A percentile compares a stretch with the other conserved stretches of the same genome.
Evolutionary conservation across 108 stramenopile species (phyloP).

Genomic region (Licmophora abbreviata): DNA sequence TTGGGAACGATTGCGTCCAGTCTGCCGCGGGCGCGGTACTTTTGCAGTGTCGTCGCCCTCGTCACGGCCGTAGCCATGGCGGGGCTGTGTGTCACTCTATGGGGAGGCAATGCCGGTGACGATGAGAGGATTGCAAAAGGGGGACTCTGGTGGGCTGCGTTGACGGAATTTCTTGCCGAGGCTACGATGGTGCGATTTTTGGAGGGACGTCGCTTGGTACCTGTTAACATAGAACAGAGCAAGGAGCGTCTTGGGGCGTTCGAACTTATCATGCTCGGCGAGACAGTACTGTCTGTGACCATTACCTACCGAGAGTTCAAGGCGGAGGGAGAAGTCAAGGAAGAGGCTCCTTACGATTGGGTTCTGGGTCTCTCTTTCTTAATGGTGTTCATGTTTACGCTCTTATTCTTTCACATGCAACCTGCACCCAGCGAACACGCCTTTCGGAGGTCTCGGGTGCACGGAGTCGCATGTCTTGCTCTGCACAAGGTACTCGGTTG

Average conservation of each 20-base stretch:
- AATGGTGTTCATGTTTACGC: slow-evolving; percentile 6
- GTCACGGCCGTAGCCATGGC: not conserved
- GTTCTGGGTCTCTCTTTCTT: slow-evolving; percentile 4
- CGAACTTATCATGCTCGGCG: slow-evolving; percentile 4
- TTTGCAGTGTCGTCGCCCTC: not conserved
- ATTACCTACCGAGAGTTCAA: slow-evolving; percentile 1
- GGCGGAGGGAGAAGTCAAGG: not conserved
- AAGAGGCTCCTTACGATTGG: not conserved
- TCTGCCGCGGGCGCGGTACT: slow-evolving; percentile 2
- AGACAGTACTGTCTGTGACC: slow-evolving; percentile 10
- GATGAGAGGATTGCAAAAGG: not conserved
- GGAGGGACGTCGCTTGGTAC: not conserved
- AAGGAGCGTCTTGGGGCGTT: slow-evolving; percentile 7
- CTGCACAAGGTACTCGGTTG: slow-evolving; percentile 3
- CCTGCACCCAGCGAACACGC: slow-evolving; percentile 6
- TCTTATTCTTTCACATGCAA: slow-evolving; percentile 7
- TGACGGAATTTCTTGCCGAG: slow-evolving; percentile 1
- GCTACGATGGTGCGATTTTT: slow-evolving; percentile 1
- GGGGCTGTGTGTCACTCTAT: not conserved
- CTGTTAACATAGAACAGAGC: slow-evolving; percentile 8
- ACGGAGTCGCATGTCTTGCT: not conserved
- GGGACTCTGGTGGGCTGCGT: not conserved
- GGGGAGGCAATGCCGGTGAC: not conserved
- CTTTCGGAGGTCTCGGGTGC: slow-evolving; percentile 5
- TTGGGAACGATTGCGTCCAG: not conserved